Evolutionary conservation across 1,284 basidiomycete species (phyloP), one percentile per base, ranked within the genome.

Genomic region (Cutaneotrichosporon daszewskae): DNA sequence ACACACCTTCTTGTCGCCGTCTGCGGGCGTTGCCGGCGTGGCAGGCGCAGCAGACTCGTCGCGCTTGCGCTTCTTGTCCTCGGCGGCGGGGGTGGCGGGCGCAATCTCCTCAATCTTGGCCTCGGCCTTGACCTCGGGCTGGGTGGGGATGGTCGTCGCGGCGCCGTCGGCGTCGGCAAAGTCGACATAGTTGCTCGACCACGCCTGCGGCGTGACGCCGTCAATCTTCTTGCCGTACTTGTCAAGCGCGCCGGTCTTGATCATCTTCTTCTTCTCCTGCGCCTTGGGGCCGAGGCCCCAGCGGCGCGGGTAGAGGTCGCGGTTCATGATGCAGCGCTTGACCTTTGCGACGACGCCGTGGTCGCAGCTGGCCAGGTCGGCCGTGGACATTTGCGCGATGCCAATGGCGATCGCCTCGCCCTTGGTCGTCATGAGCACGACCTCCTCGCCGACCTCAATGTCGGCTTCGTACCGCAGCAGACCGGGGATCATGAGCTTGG

Each of bases 351-450:
- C 95, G 45, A 99, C 90, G 46, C 95, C 95, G 67, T 99, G 95
- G 71, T 98, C 94, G 71, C 92, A 97, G 10, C 92, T 95, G 16
- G 91, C 87, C 42, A 99, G 82, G 71, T 98, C 95, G 50, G 95
- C 94, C 10, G 94, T 97, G 12, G 91, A 89, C 95, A 99, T 98
- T 68, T 92, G 88, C n/a, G 90, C 87, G 58, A 92, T 83, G 51
- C 87, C 95, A 36, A 99, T 81, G 20, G 95, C 95, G 65, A 99
- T 96, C 32, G 91, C 95, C 73, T 99, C 95, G 57, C 92, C 95
- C 78, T 99, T 99, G 36, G 95, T 99, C 43, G 95, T 99, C 92
- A 99, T 99, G 54, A 99, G 76, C 35, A 99, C 94, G 37, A 99
- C 86, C 72, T 99, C 95, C 72, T 99, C 95, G 69, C 94, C 81